Conservation (phyloP, 129 eudicot species). For the Kitagawia praeruptora region DNA sequence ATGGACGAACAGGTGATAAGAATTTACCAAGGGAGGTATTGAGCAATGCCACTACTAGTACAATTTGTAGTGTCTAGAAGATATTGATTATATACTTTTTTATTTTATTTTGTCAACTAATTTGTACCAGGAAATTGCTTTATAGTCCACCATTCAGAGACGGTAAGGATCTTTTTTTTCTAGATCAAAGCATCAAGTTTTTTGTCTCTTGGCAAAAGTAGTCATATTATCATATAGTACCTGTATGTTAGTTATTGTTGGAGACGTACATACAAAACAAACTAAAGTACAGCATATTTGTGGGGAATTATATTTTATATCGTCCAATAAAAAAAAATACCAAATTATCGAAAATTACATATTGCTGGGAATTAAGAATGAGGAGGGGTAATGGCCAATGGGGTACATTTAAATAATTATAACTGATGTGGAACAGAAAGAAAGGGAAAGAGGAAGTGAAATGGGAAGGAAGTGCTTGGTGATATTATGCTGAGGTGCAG, state of each 20-base stretch:
- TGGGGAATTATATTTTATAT: background rate
- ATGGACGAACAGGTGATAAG: background rate
- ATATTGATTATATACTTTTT: background rate
- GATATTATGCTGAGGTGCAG: background rate
- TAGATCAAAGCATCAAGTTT: background rate
- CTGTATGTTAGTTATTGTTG: too few relatives aligned
- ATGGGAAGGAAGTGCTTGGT: background rate
- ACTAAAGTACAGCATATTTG: background rate
- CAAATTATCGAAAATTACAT: background rate
- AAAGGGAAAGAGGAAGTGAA: background rate
- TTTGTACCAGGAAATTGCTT: background rate
- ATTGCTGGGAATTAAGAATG: background rate
- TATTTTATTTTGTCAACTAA: background rate
- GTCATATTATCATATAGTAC: too few relatives aligned
- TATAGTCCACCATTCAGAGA: background rate
- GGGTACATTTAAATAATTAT: too few relatives aligned
- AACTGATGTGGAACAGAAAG: background rate
- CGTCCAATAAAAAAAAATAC: too few relatives aligned
- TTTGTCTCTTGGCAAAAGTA: background rate
- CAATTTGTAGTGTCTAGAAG: background rate
- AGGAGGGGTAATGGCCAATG: background rate
- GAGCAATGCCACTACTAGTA: background rate
- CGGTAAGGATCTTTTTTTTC: background rate
- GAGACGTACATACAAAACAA: background rate
- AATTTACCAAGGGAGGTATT: background rate